A percentile compares a stretch with the other conserved stretches of the same genome.
Evolutionary conservation across 495 filamentous ascomycete genomes (phyloP).

Genomic region (Filosporella fistucella): DNA sequence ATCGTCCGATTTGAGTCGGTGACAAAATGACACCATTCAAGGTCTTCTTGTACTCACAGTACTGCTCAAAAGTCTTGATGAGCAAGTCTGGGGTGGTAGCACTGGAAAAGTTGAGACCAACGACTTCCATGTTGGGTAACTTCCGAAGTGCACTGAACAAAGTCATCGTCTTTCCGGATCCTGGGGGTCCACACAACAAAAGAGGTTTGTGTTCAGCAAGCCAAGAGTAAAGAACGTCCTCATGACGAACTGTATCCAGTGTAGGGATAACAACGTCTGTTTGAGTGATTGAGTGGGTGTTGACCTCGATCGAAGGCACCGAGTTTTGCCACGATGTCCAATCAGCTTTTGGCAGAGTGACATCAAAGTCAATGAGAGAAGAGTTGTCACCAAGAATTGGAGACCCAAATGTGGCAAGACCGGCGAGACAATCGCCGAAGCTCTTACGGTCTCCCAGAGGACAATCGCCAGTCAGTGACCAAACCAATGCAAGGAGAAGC

Average conservation of each 20-base stretch:
- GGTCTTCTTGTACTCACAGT: conserved; percentile 99
- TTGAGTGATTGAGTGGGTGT: conserved; percentile 94
- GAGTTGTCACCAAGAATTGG: conserved; percentile 68
- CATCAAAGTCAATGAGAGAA: conserved; percentile 93
- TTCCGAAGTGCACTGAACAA: conserved; percentile 95
- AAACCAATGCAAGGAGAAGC: conserved; percentile 82
- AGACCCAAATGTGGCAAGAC: conserved; percentile 76
- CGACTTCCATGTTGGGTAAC: conserved; percentile 96
- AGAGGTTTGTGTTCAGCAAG: conserved; percentile 97
- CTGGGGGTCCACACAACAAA: conserved; percentile 92
- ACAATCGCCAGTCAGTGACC: conserved; percentile 94
- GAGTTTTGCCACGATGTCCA: conserved; percentile 93
- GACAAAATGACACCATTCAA: conserved; percentile 94
- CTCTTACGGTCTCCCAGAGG: conserved; percentile 79
- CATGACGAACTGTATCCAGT: conserved; percentile 91
- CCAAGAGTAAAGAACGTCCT: conserved; percentile 98
- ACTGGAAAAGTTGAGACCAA: conserved; percentile 98
- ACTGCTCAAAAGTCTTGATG: conserved; percentile 98
- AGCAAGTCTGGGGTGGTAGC: conserved; percentile 96
- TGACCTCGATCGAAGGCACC: conserved; percentile 91
- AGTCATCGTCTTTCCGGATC: conserved; percentile 99
- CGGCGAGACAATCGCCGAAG: conserved; percentile 79
- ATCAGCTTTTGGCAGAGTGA: conserved; percentile 75
- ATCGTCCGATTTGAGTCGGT: conserved; percentile 92
- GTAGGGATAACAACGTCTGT: conserved; percentile 98